These are phyloP conservation scores for Fragilaria crotonensis DNA, from an alignment of 108 stramenopile species.

Conservation along the genomic window DNA sequence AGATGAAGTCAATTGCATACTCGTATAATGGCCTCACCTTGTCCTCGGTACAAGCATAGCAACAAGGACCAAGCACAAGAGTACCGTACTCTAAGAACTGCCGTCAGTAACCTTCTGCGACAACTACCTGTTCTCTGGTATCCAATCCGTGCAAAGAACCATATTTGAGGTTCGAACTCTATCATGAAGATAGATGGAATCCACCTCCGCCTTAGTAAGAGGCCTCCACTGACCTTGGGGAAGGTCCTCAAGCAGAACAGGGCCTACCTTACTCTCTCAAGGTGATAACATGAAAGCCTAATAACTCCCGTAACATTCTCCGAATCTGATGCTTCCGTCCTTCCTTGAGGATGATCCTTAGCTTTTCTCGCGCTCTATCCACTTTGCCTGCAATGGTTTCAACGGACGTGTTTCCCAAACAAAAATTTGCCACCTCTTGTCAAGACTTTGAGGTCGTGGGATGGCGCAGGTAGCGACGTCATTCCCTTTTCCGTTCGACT, in stretches of 20 bases:
- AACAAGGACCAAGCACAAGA: too few relatives aligned
- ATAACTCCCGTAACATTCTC: constrained; percentile 60
- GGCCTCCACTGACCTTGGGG: constrained; percentile 55
- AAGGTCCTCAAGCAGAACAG: constrained; percentile 38
- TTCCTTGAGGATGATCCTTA: constrained; percentile 62
- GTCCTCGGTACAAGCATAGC: too few relatives aligned
- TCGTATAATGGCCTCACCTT: too few relatives aligned
- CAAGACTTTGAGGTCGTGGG: constrained; percentile 30
- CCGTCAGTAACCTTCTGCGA: too few relatives aligned
- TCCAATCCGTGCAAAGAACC: too few relatives aligned
- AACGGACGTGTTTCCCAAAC: constrained; percentile 37
- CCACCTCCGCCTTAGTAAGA: constrained; percentile 18
- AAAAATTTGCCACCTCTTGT: too few relatives aligned
- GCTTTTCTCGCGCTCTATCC: constrained; percentile 25
- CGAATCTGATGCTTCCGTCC: constrained; percentile 77
- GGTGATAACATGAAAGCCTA: constrained; percentile 55
- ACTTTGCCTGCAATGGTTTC: constrained; percentile 45
- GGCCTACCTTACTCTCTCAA: constrained; percentile 50
- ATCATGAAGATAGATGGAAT: too few relatives aligned
- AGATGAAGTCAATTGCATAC: too few relatives aligned
- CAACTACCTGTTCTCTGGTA: too few relatives aligned
- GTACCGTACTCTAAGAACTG: too few relatives aligned
- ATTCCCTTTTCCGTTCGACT: constrained; percentile 35
- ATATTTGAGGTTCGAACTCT: too few relatives aligned
- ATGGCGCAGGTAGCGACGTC: constrained; percentile 22